A percentile compares a stretch with the other conserved stretches of the same genome.
phyloP scores from a whole-genome alignment of 2,329 filamentous ascomycete genomes.

The Zasmidium angulare region DNA sequence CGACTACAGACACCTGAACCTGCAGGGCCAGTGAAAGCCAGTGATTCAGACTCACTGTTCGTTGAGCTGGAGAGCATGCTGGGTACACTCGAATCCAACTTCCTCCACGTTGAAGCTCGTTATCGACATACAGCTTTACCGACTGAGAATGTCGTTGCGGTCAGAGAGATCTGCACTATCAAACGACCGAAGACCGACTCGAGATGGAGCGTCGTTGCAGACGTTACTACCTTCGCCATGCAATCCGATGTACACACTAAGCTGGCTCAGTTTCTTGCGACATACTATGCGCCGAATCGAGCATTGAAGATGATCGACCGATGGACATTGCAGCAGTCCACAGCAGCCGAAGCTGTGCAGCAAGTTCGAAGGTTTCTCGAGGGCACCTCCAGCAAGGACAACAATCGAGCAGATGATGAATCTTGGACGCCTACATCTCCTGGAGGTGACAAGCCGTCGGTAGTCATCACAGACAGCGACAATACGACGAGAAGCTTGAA shows the following conservation, averaged over 20 bases:
- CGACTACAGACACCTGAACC: constrained; percentile 11
- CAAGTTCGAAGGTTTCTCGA: constrained; percentile 16
- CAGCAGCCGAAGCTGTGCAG: constrained; percentile 8
- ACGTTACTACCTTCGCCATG: background rate
- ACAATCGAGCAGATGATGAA: background rate
- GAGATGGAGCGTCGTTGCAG: constrained; percentile 31
- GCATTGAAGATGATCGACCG: constrained; percentile 27
- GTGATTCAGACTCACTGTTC: constrained; percentile 30
- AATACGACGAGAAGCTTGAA: background rate
- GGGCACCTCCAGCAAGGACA: background rate
- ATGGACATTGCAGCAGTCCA: constrained; percentile 17
- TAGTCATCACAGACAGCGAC: constrained; percentile 27
- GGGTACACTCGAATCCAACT: constrained; percentile 31
- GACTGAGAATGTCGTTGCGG: constrained; percentile 30
- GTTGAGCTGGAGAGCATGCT: constrained; percentile 36
- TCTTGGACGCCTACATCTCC: background rate
- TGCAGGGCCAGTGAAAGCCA: background rate
- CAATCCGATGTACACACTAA: constrained; percentile 13
- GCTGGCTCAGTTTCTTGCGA: constrained; percentile 26
- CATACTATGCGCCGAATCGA: constrained; percentile 21
- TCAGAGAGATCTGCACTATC: constrained; percentile 31
- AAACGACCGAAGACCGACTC: constrained; percentile 33
- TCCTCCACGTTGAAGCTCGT: constrained; percentile 34
- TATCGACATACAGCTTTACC: constrained; percentile 38
- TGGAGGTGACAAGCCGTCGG: constrained; percentile 17